phyloP scores from a whole-genome alignment of 345 rosid genomes.

The Dipteronia sinensis region DNA sequence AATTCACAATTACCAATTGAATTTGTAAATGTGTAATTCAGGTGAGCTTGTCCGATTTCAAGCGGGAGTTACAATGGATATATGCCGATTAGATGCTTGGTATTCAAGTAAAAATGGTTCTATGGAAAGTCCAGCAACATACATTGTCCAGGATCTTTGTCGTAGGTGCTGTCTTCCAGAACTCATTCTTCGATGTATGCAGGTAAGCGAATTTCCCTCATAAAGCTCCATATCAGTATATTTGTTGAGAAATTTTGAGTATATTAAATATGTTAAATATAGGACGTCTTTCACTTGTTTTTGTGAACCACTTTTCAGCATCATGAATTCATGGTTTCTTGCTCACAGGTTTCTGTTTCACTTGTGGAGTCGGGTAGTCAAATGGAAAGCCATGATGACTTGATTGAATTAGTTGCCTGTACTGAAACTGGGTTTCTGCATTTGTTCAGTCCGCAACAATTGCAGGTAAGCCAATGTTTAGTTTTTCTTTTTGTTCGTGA shows the following conservation, averaged over 20 bases:
- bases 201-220: conserved; percentile 45
- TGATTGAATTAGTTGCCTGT: conserved; percentile 79
- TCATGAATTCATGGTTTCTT: conserved; percentile 7
- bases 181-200: conserved; percentile 81
- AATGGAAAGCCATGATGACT: conserved; percentile 70
- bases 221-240: not conserved
- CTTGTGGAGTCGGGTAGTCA: conserved; percentile 68
- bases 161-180: conserved; percentile 96
- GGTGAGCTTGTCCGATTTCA: conserved; percentile 95
- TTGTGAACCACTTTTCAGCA: not conserved
- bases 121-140: conserved; percentile 75
- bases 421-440: conserved; percentile 66
- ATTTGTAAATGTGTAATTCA: conserved; percentile 31
- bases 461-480: conserved; percentile 57
- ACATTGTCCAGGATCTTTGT: conserved; percentile 81
- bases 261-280: not conserved
- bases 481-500: not conserved
- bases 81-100: conserved; percentile 95
- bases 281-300: not conserved
- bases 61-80: conserved; percentile 89
- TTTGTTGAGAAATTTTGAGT: not conserved
- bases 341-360: conserved; percentile 74
- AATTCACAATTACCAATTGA: conserved; percentile 1
- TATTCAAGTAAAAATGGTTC: conserved; percentile 73
- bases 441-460: conserved; percentile 86